Percentiles rank a stretch among this genome's conserved stretches.
Conservation (phyloP, 177 flowering plant genomes). For the Vitis hybrid region DNA sequence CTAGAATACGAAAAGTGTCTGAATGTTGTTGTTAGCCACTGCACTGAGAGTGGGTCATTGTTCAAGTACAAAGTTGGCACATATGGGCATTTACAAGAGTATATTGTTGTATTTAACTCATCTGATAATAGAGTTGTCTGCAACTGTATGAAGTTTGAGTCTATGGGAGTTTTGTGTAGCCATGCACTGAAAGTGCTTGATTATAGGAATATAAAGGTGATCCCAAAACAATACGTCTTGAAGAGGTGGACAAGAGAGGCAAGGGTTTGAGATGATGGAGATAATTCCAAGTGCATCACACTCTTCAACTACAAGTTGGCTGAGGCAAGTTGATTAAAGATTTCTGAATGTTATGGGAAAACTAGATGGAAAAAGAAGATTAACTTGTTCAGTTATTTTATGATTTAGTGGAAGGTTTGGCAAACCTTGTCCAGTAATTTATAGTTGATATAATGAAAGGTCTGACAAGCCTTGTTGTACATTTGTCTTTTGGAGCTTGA, state of each 20-base stretch:
- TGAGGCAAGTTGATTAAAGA: conserved; percentile 5
- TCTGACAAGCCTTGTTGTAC: too few species aligned
- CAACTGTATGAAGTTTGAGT: conserved; percentile 38
- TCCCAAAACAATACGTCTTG: conserved; percentile 31
- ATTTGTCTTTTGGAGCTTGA: too few species aligned
- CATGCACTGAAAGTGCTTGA: conserved; percentile 44
- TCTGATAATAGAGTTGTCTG: conserved; percentile 23
- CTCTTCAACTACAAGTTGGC: not conserved
- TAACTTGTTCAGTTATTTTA: too few species aligned
- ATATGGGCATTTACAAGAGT: conserved; percentile 22
- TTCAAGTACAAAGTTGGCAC: conserved; percentile 30
- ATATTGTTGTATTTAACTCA: conserved; percentile 18
- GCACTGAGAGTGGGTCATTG: conserved; percentile 14
- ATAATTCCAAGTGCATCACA: not conserved
- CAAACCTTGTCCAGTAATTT: too few species aligned
- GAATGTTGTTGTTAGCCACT: conserved; percentile 14
- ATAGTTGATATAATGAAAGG: too few species aligned
- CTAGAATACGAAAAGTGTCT: conserved; percentile 29
- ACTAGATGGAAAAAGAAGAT: too few species aligned
- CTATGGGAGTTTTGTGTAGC: conserved; percentile 35
- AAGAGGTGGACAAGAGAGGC: conserved; percentile 40
- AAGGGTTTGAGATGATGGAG: conserved; percentile 12
- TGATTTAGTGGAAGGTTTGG: too few species aligned
- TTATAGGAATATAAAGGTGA: conserved; percentile 24
- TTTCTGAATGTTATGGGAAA: too few species aligned